Percentiles rank a stretch among this genome's conserved stretches.
phyloP scores from a whole-genome alignment of 352 stramenopile species.

The Phytophthora pluvialis region DNA sequence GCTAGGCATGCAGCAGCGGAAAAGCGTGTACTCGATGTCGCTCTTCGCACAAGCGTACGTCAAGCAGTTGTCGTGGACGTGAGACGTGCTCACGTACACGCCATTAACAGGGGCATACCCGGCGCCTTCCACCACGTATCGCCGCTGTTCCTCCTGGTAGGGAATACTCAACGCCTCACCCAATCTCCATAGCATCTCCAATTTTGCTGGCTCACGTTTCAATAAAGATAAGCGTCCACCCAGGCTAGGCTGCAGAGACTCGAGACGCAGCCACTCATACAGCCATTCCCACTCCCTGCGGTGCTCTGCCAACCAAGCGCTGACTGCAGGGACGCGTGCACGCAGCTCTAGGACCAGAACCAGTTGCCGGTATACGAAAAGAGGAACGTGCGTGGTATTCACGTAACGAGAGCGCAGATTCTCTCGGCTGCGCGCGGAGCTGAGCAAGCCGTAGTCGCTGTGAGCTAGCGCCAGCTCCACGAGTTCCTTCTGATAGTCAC shows the following conservation, averaged over 20 bases:
- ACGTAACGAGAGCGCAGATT: constrained; percentile 68
- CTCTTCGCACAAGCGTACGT: constrained; percentile 73
- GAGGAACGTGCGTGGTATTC: constrained; percentile 70
- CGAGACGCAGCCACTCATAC: constrained; percentile 89
- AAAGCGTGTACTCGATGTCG: constrained; percentile 93
- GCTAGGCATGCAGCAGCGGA: constrained; percentile 98
- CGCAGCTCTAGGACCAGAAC: constrained; percentile 73
- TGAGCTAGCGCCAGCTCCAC: constrained; percentile 74
- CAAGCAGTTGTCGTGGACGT: constrained; percentile 78
- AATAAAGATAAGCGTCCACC: constrained; percentile 70
- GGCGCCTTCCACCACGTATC: constrained; percentile 90
- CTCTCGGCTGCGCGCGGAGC: constrained; percentile 68
- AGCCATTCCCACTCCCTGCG: constrained; percentile 78
- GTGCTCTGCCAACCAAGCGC: constrained; percentile 61
- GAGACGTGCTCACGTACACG: constrained; percentile 89
- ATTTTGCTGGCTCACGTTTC: constrained; percentile 75
- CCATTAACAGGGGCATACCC: constrained; percentile 94
- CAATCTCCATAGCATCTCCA: constrained; percentile 71
- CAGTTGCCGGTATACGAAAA: constrained; percentile 87
- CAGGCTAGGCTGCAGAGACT: constrained; percentile 82
- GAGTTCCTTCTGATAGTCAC: constrained; percentile 64
- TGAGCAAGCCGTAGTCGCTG: constrained; percentile 73
- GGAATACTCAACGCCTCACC: constrained; percentile 67
- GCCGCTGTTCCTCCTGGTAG: constrained; percentile 77
- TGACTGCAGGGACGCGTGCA: constrained; percentile 63